Evolutionary conservation across 1,139 yeast genomes (phyloP).

Genomic region (Geotrichum macrosporum): DNA sequence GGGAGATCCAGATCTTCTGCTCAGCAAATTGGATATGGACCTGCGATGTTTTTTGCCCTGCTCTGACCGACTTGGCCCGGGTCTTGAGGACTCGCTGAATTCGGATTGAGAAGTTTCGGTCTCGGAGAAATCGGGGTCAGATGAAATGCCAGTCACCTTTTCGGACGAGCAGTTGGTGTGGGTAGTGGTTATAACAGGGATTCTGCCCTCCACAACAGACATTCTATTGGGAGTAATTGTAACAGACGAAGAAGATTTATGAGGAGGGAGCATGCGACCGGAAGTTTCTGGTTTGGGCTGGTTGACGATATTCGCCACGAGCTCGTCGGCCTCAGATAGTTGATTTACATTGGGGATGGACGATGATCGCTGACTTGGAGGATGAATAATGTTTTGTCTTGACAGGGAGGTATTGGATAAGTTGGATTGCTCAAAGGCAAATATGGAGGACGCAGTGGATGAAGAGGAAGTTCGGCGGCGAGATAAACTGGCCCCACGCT

Average conservation of each 20-base stretch:
- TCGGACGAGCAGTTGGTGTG: slow-evolving; percentile 8
- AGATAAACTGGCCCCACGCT: slow-evolving; percentile 18
- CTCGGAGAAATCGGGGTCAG: slow-evolving; percentile 1
- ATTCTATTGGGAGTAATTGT: slow-evolving; percentile 16
- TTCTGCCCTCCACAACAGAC: not conserved
- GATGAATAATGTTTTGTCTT: not conserved
- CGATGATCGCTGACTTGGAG: slow-evolving; percentile 4
- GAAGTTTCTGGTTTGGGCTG: too few relatives aligned
- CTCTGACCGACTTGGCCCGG: not conserved
- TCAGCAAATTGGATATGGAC: slow-evolving; percentile 15
- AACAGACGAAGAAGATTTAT: slow-evolving; percentile 16
- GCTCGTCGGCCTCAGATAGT: slow-evolving; percentile 10
- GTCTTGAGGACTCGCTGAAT: not conserved
- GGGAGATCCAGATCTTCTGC: slow-evolving; percentile 17
- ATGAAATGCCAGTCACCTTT: slow-evolving; percentile 10
- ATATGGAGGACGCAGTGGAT: slow-evolving; percentile 10
- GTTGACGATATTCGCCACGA: too few relatives aligned
- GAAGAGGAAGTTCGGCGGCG: slow-evolving; percentile 14
- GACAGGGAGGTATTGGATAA: slow-evolving; percentile 2
- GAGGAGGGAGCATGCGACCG: too few relatives aligned
- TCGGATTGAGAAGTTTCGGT: slow-evolving; percentile 6
- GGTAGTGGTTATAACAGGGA: slow-evolving; percentile 3
- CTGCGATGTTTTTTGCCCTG: slow-evolving; percentile 10
- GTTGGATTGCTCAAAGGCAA: slow-evolving; percentile 14
- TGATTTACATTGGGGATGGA: slow-evolving; percentile 5